Evolutionary conservation across 352 stramenopile genomes (phyloP).

Genomic region (Globisporangium yorkense): DNA sequence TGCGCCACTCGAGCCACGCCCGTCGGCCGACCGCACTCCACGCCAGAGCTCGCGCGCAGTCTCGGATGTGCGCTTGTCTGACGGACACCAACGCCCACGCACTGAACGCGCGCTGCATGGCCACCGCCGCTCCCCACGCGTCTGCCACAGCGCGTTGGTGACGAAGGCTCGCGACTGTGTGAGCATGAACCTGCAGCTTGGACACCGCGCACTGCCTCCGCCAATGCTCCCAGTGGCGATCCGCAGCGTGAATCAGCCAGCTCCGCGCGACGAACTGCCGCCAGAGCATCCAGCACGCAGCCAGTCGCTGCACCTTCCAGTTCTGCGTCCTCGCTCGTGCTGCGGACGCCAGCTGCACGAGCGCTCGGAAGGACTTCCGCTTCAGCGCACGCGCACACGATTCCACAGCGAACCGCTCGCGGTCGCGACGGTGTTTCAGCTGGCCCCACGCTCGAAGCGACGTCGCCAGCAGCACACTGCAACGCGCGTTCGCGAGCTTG

Average conservation of each 20-base stretch:
- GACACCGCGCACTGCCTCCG: neutral
- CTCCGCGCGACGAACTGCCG: neutral
- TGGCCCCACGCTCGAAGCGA: neutral
- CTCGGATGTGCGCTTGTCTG: neutral
- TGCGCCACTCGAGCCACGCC: slow-evolving; percentile 6
- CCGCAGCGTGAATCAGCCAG: neutral
- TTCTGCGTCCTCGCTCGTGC: neutral
- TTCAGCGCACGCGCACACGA: neutral
- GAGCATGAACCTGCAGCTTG: neutral
- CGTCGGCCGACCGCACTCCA: slow-evolving; percentile 4
- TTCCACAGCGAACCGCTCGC: neutral
- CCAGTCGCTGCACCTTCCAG: neutral
- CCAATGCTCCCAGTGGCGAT: neutral
- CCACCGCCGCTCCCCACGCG: neutral
- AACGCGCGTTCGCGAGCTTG: neutral
- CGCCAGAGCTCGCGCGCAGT: neutral
- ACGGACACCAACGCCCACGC: neutral
- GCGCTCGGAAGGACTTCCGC: slow-evolving; percentile 1
- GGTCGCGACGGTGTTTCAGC: neutral
- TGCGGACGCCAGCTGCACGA: neutral
- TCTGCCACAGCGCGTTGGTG: neutral
- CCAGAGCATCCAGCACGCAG: slow-evolving; percentile 3
- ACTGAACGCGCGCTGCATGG: neutral
- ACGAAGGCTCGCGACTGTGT: neutral
- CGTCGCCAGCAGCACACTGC: neutral